Conservation (phyloP, 148 eudicot species). For the Linanthus parryae region DNA sequence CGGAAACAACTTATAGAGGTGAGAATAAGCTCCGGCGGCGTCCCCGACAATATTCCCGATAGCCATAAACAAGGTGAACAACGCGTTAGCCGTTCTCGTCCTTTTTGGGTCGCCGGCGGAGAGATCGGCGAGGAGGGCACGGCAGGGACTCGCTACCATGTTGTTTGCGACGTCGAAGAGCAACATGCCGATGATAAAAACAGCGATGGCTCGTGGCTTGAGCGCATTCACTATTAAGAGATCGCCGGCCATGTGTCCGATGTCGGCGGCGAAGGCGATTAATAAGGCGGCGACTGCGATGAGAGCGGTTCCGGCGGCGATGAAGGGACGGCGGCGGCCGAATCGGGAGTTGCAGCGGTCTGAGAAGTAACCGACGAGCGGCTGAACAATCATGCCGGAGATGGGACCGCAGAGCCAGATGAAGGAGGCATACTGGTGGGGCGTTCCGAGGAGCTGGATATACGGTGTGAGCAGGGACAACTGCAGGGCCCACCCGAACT, state of each 20-base stretch:
- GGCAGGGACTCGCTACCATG: slow-evolving; percentile 59
- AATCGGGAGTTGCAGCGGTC: slow-evolving; percentile 41
- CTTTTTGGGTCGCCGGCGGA: slow-evolving; percentile 30
- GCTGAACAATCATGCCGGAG: slow-evolving; percentile 76
- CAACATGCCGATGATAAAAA: slow-evolving; percentile 83
- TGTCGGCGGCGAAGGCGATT: slow-evolving; percentile 73
- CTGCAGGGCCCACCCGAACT: slow-evolving; percentile 87
- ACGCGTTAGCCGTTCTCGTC: slow-evolving; percentile 41
- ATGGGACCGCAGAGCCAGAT: slow-evolving; percentile 96
- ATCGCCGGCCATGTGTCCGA: slow-evolving; percentile 58
- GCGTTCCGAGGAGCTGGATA: slow-evolving; percentile 59
- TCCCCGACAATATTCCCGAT: slow-evolving; percentile 73
- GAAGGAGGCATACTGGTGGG: slow-evolving; percentile 54
- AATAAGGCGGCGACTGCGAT: slow-evolving; percentile 48
- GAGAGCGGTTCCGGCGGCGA: slow-evolving; percentile 39
- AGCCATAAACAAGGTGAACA: slow-evolving; percentile 70
- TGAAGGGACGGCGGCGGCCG: slow-evolving; percentile 82
- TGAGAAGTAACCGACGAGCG: slow-evolving; percentile 62
- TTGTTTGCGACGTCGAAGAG: slow-evolving; percentile 81
- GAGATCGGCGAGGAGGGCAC: slow-evolving; percentile 75
- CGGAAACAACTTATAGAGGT: slow-evolving; percentile 40
- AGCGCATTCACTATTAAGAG: slow-evolving; percentile 5
- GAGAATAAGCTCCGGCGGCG: slow-evolving; percentile 60
- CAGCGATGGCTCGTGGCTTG: slow-evolving; percentile 60
- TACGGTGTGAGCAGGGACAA: slow-evolving; percentile 74